Percentiles rank a stretch among this genome's conserved stretches.
Conservation (phyloP, 169 alveolate genomes). For the Cystoisospora suis region DNA sequence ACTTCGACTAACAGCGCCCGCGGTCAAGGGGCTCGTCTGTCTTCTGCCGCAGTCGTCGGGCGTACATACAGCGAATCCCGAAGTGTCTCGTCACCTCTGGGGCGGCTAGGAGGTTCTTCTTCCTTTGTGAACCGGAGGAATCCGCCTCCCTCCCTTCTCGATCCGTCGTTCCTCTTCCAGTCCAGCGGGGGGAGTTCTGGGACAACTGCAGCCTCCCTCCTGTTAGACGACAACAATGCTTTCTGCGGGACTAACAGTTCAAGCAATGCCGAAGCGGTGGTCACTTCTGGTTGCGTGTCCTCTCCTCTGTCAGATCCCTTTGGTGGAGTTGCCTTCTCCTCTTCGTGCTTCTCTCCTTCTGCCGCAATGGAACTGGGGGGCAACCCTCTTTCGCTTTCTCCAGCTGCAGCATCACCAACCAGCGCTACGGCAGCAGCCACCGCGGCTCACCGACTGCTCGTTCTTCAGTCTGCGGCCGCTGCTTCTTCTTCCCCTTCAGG, state of each 20-base stretch:
- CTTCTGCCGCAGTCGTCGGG: background rate
- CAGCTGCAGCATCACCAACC: background rate
- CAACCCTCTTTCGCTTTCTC: background rate
- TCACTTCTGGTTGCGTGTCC: background rate
- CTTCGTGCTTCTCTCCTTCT: conserved; percentile 17
- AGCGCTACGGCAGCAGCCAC: background rate
- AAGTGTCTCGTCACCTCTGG: background rate
- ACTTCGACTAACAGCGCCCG: no score
- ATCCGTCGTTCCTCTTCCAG: conserved; percentile 25
- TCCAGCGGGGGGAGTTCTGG: conserved; percentile 12
- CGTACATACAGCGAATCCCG: conserved; percentile 5
- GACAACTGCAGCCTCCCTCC: background rate
- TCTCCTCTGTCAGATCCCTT: background rate
- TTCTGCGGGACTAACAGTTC: no score
- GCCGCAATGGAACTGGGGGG: background rate
- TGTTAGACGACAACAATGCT: background rate
- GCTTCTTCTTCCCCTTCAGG: no score
- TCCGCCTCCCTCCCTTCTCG: conserved; percentile 7
- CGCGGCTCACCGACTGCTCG: background rate
- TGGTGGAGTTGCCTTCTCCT: background rate
- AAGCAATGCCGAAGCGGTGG: background rate
- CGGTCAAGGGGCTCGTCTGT: background rate
- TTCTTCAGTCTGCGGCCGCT: background rate
- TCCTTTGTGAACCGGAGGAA: background rate
- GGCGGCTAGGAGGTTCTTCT: background rate